Evolutionary conservation across 345 rosid genomes (phyloP).

Genomic region (Salix caprea): DNA sequence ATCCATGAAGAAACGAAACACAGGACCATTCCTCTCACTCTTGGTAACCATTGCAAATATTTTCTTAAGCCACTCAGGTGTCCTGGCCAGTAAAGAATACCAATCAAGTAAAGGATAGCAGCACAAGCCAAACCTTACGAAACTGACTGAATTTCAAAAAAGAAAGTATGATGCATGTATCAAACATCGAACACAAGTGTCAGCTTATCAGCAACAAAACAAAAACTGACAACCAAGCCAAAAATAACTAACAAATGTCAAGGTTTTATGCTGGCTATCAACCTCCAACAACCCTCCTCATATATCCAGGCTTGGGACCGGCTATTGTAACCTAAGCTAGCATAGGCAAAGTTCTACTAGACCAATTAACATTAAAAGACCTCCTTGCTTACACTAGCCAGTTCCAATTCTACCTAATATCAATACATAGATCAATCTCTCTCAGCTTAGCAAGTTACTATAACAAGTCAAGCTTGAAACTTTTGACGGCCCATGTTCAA

Average conservation of each 20-base stretch:
- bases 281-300: not conserved
- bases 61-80: conserved; percentile 94
- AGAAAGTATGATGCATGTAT: not conserved
- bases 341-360: not conserved
- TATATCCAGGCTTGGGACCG: not conserved
- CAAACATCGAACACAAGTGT: not conserved
- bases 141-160: not conserved
- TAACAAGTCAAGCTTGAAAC: not conserved
- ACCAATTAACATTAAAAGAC: not conserved
- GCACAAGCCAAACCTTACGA: not conserved
- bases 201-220: not conserved
- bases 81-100: conserved; percentile 36
- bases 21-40: conserved; percentile 86
- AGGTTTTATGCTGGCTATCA: not conserved
- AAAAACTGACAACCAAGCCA: not conserved
- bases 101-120: not conserved
- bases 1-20: conserved; percentile 91
- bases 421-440: not conserved
- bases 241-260: not conserved
- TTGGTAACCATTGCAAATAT: conserved; percentile 66
- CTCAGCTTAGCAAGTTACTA: not conserved
- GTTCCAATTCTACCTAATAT: not conserved
- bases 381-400: not conserved
- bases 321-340: not conserved
- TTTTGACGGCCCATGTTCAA: not conserved